Conservation (phyloP, 306 rosid genomes). For the Sicyos edulis region DNA sequence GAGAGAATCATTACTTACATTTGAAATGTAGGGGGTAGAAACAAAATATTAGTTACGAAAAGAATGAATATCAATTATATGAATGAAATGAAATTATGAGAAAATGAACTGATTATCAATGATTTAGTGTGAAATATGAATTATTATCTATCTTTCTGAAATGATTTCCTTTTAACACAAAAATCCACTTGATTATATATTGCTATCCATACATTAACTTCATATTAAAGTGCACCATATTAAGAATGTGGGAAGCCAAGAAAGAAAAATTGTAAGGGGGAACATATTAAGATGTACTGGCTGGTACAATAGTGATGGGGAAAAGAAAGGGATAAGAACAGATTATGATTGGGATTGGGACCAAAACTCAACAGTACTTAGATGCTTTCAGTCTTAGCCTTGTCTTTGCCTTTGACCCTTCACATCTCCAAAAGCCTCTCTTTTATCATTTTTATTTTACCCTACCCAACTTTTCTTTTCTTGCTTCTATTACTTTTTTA, state of each 20-base stretch:
- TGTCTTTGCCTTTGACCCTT: background rate
- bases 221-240: no score
- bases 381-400: background rate
- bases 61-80: no score
- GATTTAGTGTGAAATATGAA: no score
- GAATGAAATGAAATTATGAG: no score
- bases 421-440: constrained; percentile 7
- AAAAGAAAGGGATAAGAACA: constrained; percentile 4
- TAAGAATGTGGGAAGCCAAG: background rate
- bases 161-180: no score
- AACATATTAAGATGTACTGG: background rate
- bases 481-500: background rate
- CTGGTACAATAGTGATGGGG: background rate
- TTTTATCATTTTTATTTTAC: background rate
- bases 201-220: no score
- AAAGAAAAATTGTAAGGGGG: background rate
- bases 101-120: no score
- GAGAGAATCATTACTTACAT: no score
- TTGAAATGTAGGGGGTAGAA: no score
- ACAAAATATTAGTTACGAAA: no score
- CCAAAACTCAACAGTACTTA: background rate
- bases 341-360: background rate
- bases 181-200: no score
- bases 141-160: no score
- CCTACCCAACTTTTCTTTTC: background rate